phyloP scores from a whole-genome alignment of 345 rosid species.

The Gossypium turneri region DNA sequence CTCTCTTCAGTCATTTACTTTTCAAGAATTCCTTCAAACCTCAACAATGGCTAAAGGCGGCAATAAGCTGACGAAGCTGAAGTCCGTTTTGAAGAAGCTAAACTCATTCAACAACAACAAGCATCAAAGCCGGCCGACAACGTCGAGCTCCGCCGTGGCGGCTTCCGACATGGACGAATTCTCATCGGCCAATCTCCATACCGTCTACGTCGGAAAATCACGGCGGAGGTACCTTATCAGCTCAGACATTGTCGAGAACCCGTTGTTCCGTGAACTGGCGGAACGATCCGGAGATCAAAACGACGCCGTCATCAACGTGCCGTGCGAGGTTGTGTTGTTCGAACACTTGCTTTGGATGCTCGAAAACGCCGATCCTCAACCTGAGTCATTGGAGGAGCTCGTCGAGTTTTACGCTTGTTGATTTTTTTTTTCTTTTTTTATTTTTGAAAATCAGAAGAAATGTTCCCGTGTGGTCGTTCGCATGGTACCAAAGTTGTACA shows the following conservation, averaged over 20 bases:
- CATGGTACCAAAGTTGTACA: constrained; percentile 25
- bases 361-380: constrained; percentile 64
- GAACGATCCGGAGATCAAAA: constrained; percentile 27
- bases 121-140: constrained; percentile 24
- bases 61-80: constrained; percentile 71
- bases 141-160: constrained; percentile 32
- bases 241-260: constrained; percentile 45
- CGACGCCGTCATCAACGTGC: constrained; percentile 40
- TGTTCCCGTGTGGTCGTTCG: constrained; percentile 11
- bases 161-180: constrained; percentile 23
- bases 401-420: constrained; percentile 81
- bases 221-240: constrained; percentile 67
- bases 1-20: background rate
- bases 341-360: constrained; percentile 98
- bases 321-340: constrained; percentile 91
- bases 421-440: background rate
- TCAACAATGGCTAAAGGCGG: constrained; percentile 65
- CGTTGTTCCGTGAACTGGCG: constrained; percentile 46
- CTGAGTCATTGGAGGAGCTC: constrained; percentile 75
- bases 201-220: constrained; percentile 79
- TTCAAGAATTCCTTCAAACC: background rate
- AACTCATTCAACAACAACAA: constrained; percentile 63
- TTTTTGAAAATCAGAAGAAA: background rate
- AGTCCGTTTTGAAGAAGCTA: constrained; percentile 74
- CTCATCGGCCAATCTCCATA: constrained; percentile 45